Evolutionary conservation across 805 yeast species (phyloP).

Genomic region (Wickerhamiella bombiphila): DNA sequence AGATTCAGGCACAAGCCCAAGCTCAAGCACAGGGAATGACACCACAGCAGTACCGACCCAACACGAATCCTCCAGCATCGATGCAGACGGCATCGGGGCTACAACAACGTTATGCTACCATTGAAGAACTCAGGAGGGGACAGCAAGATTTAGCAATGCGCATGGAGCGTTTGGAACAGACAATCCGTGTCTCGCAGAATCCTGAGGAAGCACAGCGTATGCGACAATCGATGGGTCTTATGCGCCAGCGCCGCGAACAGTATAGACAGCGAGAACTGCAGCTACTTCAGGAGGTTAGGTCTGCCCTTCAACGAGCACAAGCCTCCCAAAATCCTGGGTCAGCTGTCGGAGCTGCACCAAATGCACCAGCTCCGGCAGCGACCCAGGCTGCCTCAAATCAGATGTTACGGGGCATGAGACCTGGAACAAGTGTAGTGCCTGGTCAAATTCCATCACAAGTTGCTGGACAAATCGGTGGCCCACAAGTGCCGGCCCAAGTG

Average conservation of each 20-base stretch:
- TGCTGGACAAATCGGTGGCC: not conserved
- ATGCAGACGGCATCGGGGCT: slow-evolving; percentile 7
- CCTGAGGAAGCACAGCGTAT: slow-evolving; percentile 12
- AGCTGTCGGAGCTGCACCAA: slow-evolving; percentile 8
- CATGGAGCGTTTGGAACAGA: slow-evolving; percentile 11
- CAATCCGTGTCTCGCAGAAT: slow-evolving; percentile 5
- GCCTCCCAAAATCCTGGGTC: slow-evolving; percentile 7
- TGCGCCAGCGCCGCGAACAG: slow-evolving; percentile 12
- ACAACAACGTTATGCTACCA: slow-evolving; percentile 17
- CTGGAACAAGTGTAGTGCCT: not conserved
- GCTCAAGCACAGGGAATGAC: too few species aligned
- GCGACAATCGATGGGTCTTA: slow-evolving; percentile 9
- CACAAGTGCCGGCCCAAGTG: not conserved
- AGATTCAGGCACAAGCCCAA: too few species aligned
- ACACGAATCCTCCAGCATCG: slow-evolving; percentile 1
- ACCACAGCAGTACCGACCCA: too few species aligned
- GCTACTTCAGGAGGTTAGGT: slow-evolving; percentile 13
- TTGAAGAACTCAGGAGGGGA: slow-evolving; percentile 15
- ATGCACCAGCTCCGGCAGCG: not conserved
- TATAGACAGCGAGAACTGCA: slow-evolving; percentile 14
- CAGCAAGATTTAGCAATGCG: slow-evolving; percentile 7
- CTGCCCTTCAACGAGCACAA: slow-evolving; percentile 4
- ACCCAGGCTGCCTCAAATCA: not conserved
- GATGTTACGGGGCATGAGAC: not conserved
- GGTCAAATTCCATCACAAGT: not conserved